Base-by-base conservation (phyloP, 805 yeast genomes). In the Vanderwaltozyma yarrowii region DNA sequence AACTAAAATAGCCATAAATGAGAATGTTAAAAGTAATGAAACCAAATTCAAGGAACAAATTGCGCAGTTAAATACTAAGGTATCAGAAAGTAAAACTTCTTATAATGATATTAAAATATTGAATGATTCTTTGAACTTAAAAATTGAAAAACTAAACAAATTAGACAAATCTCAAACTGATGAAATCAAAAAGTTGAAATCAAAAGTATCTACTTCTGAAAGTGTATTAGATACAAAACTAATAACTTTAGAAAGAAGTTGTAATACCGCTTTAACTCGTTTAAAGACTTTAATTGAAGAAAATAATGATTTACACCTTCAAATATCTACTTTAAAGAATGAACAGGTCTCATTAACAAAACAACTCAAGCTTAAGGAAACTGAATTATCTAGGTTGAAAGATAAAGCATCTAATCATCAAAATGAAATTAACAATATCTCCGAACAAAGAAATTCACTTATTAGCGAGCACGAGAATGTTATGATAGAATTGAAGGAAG, bases 11-110 rank as follows among this genome's bases (percentile, higher is more conserved):
- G 6, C 12, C n/a, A 53, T 76, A 23, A 77, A 71, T 42, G 71
- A 70, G 19, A 65, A 63, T 3, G 45, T 76, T 5, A 72, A 72
- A 36, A 77, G 71, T 39, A 72, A 69, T 45, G 60, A 64, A 6
- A 65, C 70, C 41, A 74, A 73, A 42, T 52, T 75, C 15, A 54
- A 68, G 24, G 67, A 69, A 43, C 15, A 18, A 10, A 18, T 30
- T 10, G 16, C 8, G 14, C 9, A 26, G 3, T 27, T 66, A 38
- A 66, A 63, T 11, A 13, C 24, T 5, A n/a, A 19, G 2, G 29
- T 52, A 24, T 39, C 35, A 32, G 39, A 19, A 20, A 42, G 47
- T 40, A 62, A 47, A 38, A 37, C 20, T 30, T 70, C 79, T 2
- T 24, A 37, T 10, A 15, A 26, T 7, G 25, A 30, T 2, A 30